Percentiles rank a stretch among this genome's conserved stretches.
These are phyloP conservation scores for Beauveria bassiana DNA, from an alignment of 2,329 filamentous ascomycete species.

Conservation along the genomic window DNA sequence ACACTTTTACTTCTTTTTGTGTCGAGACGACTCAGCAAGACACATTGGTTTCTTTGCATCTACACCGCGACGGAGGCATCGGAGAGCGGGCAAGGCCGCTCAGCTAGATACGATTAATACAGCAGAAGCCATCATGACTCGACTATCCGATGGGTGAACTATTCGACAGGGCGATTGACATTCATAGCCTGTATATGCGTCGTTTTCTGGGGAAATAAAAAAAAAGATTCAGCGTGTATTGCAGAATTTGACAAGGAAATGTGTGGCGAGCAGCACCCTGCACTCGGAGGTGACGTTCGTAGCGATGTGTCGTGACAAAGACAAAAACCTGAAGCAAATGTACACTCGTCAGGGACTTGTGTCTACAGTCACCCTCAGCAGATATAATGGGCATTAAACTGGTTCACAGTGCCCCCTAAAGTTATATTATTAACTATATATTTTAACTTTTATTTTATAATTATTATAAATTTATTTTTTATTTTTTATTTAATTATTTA, in stretches of 20 bases:
- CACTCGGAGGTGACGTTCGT: no score
- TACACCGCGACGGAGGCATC: background rate
- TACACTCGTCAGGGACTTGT: no score
- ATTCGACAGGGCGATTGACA: background rate
- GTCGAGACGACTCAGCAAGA: background rate
- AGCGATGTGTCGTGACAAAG: no score
- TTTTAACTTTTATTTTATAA: no score
- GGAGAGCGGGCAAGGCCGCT: background rate
- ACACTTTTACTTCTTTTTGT: background rate
- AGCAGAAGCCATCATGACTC: background rate
- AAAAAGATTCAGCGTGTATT: background rate
- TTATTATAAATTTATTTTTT: no score
- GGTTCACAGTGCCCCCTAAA: no score
- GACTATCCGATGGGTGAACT: background rate
- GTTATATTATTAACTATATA: no score
- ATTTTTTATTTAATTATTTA: no score
- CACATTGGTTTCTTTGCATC: constrained; percentile 4
- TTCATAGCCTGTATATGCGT: background rate
- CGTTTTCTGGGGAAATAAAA: background rate
- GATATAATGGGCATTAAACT: no score
- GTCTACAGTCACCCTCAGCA: no score
- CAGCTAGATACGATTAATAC: constrained; percentile 3
- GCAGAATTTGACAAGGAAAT: background rate
- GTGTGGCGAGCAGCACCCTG: no score
- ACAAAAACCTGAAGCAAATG: no score